Evolutionary conservation across 2,329 filamentous ascomycete genomes (phyloP).

Genomic region (Sporothrix globosa): DNA sequence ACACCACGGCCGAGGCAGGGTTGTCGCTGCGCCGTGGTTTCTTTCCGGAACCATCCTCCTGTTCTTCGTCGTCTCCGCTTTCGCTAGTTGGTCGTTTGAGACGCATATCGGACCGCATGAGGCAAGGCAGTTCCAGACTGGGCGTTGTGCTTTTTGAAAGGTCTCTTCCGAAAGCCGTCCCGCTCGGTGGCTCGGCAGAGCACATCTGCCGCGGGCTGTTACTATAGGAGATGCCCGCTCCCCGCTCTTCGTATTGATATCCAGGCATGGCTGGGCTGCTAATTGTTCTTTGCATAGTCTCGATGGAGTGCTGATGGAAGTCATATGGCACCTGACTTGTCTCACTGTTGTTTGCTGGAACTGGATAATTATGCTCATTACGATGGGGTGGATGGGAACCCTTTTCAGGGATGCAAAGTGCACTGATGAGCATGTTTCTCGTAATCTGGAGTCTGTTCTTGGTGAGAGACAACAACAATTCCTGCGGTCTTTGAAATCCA

Average conservation of each 20-base stretch:
- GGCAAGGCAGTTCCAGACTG: not conserved
- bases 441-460: not conserved
- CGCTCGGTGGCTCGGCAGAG: not conserved
- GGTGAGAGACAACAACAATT: not conserved
- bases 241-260: not conserved
- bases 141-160: not conserved
- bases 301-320: not conserved
- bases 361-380: not conserved
- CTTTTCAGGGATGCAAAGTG: slow-evolving; percentile 26
- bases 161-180: not conserved
- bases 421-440: slow-evolving; percentile 31
- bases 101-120: not conserved
- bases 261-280: not conserved
- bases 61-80: slow-evolving; percentile 24
- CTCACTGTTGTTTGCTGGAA: not conserved
- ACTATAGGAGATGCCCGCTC: not conserved
- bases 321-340: not conserved
- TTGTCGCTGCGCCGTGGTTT: slow-evolving; percentile 33
- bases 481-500: not conserved
- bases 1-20: not conserved
- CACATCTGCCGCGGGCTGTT: not conserved
- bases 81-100: slow-evolving; percentile 16
- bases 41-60: slow-evolving; percentile 15
- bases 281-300: not conserved
- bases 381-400: not conserved